Base-by-base conservation (phyloP, 2,329 filamentous ascomycete species). In the Rhynchosporium graminicola region DNA sequence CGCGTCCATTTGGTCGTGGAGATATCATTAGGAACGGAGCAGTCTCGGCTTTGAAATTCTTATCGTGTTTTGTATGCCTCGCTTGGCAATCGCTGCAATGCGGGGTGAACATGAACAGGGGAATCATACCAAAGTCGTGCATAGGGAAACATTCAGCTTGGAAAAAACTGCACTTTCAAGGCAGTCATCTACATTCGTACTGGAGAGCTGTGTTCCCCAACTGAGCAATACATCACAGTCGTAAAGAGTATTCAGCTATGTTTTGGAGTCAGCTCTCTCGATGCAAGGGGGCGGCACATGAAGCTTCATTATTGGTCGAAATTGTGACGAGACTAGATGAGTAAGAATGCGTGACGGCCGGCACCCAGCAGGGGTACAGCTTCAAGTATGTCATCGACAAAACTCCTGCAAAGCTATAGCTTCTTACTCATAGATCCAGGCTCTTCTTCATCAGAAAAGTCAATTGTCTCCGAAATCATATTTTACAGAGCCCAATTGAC, bases 311-410 rank as follows among this genome's bases (percentile, higher is more conserved):
- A 50, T 59, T 50, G 57, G 46, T 29, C 20, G 31, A 40, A 20
- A 43, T 38, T n/a, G 43, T 33, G 10, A 45, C 40, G 43, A 56
- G 46, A 29, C 36, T 10, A 5, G 33, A 47, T 59, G 57, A 59
- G 43, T 48, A 59, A 42, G 29, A n/a, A 40, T 45, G 31, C 33
- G 57, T 42, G 45, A 40, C 45, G 38, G 20, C 36, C 45, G 46
- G 57, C 45, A 38, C 2, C 36, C 45, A 33, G 57, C 36, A 59
- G 36, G 43, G 43, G 45, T 29, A 20, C 13, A 48, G 45, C 33
- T 42, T 43, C 52, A 31, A 56, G 45, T 38, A 50, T 38, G 57
- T 40, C 57, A 59, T 59, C 7, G 20, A 13, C 56, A 15, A 40
- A 59, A 26, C 57, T 50, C 45, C 20, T 59, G 36, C 28, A 12